Conservation (phyloP, 2,329 filamentous ascomycete species). For the Colletotrichum liaoningense region DNA sequence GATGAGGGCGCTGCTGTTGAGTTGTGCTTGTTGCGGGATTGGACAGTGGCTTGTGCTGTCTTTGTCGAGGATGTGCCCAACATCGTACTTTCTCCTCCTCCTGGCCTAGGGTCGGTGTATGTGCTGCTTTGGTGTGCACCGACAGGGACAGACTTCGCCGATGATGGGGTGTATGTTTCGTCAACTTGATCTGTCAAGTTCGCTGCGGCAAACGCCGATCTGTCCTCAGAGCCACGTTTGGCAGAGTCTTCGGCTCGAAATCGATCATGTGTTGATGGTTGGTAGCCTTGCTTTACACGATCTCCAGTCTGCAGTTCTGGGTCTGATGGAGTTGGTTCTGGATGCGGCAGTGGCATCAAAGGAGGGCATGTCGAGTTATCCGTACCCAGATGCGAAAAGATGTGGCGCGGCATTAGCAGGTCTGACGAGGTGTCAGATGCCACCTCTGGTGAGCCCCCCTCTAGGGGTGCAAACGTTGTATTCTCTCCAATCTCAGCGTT, state of each 20-base stretch:
- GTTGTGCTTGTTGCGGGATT: slow-evolving; percentile 52
- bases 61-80: slow-evolving; percentile 38
- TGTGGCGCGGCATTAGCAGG: neutral
- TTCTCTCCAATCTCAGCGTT: neutral
- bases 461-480: neutral
- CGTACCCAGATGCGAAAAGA: neutral
- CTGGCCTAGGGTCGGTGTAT: neutral
- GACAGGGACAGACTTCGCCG: neutral
- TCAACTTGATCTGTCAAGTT: neutral
- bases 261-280: neutral
- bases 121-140: neutral
- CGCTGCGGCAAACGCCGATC: neutral
- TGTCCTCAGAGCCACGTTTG: neutral
- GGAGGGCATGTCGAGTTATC: slow-evolving; percentile 10
- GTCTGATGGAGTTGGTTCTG: neutral
- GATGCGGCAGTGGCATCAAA: neutral
- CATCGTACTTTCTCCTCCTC: slow-evolving; percentile 1
- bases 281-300: neutral
- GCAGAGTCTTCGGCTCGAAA: neutral
- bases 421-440: neutral
- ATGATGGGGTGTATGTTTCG: neutral
- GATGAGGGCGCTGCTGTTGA: slow-evolving; percentile 61
- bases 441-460: neutral
- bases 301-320: neutral
- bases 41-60: slow-evolving; percentile 41